Conservation (phyloP, 331 rosid species). For the Malus hybrid region DNA sequence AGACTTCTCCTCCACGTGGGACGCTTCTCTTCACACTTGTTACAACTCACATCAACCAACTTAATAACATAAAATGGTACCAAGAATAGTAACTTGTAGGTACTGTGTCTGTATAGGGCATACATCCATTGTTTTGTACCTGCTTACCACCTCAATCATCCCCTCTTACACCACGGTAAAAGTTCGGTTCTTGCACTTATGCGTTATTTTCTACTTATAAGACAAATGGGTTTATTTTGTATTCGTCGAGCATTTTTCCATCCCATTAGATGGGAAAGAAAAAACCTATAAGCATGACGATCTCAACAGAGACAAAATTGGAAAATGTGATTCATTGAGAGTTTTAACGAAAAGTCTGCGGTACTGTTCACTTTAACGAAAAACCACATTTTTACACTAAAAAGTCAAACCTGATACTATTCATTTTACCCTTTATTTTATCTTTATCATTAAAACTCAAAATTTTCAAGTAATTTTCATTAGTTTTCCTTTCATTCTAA, state of each 20-base stretch:
- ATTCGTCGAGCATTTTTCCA: not conserved
- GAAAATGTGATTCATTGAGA: not conserved
- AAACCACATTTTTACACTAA: too few species aligned
- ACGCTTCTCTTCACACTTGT: conserved; percentile 20
- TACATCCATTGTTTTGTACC: not conserved
- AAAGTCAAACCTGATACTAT: too few species aligned
- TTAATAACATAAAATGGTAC: not conserved
- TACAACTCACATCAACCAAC: conserved; percentile 3
- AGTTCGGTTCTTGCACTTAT: not conserved
- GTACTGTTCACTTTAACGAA: too few species aligned
- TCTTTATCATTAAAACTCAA: too few species aligned
- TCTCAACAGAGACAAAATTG: not conserved
- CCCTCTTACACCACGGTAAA: not conserved
- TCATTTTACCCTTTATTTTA: too few species aligned
- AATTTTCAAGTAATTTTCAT: too few species aligned
- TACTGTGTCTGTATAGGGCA: not conserved
- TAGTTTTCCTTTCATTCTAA: not conserved
- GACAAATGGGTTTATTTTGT: not conserved
- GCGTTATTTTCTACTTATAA: not conserved
- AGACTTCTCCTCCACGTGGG: conserved; percentile 13
- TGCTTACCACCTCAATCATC: not conserved
- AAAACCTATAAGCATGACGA: not conserved
- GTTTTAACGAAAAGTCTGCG: too few species aligned
- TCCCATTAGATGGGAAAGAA: not conserved
- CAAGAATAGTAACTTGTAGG: not conserved